Percentiles rank a stretch among this genome's conserved stretches.
Evolutionary conservation across 352 stramenopile genomes (phyloP).

Genomic region (Phytopythium chamaehyphon): DNA sequence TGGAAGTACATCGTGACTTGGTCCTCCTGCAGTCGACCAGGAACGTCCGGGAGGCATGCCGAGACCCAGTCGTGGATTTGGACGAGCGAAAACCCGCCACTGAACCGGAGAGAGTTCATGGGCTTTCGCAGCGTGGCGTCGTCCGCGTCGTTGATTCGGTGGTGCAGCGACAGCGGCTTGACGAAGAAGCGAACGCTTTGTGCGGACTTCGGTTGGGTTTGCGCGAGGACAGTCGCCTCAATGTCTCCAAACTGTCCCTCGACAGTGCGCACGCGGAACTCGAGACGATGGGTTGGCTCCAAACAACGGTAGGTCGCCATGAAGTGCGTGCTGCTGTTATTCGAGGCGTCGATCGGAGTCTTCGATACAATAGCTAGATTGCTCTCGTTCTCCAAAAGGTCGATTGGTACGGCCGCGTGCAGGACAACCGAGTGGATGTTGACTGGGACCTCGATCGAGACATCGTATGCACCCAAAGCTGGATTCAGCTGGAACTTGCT

Average conservation of each 20-base stretch:
- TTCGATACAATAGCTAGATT: conserved; percentile 78
- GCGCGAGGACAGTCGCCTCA: conserved; percentile 67
- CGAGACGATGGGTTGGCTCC: conserved; percentile 72
- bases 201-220: conserved; percentile 54
- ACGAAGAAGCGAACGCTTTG: conserved; percentile 73
- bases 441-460: conserved; percentile 78
- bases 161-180: conserved; percentile 80
- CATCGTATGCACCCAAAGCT: conserved; percentile 60
- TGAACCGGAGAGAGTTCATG: conserved; percentile 68
- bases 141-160: conserved; percentile 59
- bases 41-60: conserved; percentile 74
- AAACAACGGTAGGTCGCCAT: conserved; percentile 77
- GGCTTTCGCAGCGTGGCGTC: conserved; percentile 46
- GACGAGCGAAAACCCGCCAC: conserved; percentile 69
- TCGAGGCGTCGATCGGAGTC: conserved; percentile 43
- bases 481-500: conserved; percentile 76
- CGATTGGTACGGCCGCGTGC: conserved; percentile 68
- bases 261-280: conserved; percentile 80
- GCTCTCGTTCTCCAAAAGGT: conserved; percentile 70
- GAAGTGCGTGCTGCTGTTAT: conserved; percentile 47
- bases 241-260: conserved; percentile 83
- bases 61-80: conserved; percentile 87
- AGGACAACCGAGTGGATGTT: conserved; percentile 77
- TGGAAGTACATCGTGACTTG: conserved; percentile 72
- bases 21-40: conserved; percentile 61